Evolutionary conservation across 768 basidiomycete species (phyloP), one percentile per base, ranked within the genome.

Genomic region (Cystofilobasidium capitatum): DNA sequence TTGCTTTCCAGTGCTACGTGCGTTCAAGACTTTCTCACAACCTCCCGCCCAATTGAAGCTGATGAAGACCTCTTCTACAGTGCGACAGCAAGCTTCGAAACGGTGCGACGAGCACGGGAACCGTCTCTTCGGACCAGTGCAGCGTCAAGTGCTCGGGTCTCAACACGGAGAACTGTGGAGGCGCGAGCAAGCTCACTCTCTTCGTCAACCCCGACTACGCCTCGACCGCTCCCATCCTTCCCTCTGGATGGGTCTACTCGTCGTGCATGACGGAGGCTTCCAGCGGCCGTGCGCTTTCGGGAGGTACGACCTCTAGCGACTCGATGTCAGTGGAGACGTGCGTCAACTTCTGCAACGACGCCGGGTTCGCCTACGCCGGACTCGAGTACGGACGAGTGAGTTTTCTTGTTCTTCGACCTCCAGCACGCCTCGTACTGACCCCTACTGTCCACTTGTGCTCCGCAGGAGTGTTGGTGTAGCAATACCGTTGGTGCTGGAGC

Each of bases 321-420:
- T 2, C 58, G 22, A 37, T 59, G 58, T 35, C 58, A 13, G 26
- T 39, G 3, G 58, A n/a, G 7, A 24, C 6, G 10, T 59, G 58
- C 40, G 35, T 59, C 37, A n/a, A 24, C 40, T 59, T 17, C 40
- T 59, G 58, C 40, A 16, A 6, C 14, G 16, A 37, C 58, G 7
- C 8, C 7, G 58, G 58, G 14, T 37, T 44, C 36, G 37, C 58
- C 4, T 59, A 59, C 58, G 58, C 58, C 16, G 58, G 58, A 24
- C 2, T 39, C 9, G 35, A 37, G 26, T 59, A 40, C 36, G 35
- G 36, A 16, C 17, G 51, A 2, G 47, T n/a, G 47, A 20, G 10
- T 42, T 10, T 10, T 42, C 47, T 8, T 49, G 3, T 24, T 20
- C 20, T 8, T 9, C 47, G 20, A 8, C 4, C 24, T 10, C n/a